Evolutionary conservation across 352 stramenopile species (phyloP).

Genomic region (Pythium dissotocum): DNA sequence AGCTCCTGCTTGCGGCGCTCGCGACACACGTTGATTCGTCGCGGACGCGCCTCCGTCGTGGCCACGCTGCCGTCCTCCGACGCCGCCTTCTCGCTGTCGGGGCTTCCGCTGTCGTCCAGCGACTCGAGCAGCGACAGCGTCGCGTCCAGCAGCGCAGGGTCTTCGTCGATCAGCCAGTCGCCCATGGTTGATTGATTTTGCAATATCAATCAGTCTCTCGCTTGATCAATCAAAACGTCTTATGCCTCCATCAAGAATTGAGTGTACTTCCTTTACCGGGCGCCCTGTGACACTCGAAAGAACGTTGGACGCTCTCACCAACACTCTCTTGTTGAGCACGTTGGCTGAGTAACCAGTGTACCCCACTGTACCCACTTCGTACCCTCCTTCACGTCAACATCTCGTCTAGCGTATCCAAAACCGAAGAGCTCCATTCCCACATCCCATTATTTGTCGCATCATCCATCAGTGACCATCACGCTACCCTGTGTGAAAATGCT

Average conservation of each 20-base stretch:
- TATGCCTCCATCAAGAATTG: not conserved
- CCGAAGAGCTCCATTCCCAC: not conserved
- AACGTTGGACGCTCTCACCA: too few relatives aligned
- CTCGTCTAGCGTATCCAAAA: not conserved
- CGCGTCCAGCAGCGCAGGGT: constrained; percentile 23
- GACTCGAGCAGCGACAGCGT: constrained; percentile 24
- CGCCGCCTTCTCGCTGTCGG: not conserved
- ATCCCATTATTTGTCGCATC: not conserved
- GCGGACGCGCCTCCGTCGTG: not conserved
- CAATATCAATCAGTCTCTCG: not conserved
- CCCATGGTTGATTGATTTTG: not conserved
- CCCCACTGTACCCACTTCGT: not conserved
- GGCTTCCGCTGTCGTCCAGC: constrained; percentile 2
- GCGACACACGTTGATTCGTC: constrained; percentile 22
- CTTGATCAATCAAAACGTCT: not conserved
- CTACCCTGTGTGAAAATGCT: not conserved
- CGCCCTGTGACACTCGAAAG: too few relatives aligned
- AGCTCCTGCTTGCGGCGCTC: constrained; percentile 38
- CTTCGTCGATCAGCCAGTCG: constrained; percentile 3
- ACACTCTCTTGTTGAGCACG: too few relatives aligned
- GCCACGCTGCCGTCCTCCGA: not conserved
- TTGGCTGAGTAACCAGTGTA: not conserved
- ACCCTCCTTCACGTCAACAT: not conserved
- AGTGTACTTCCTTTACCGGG: too few relatives aligned
- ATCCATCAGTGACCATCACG: not conserved